Base-by-base conservation (phyloP, 2,329 filamentous ascomycete genomes). In the Pseudogymnoascus sp. region DNA sequence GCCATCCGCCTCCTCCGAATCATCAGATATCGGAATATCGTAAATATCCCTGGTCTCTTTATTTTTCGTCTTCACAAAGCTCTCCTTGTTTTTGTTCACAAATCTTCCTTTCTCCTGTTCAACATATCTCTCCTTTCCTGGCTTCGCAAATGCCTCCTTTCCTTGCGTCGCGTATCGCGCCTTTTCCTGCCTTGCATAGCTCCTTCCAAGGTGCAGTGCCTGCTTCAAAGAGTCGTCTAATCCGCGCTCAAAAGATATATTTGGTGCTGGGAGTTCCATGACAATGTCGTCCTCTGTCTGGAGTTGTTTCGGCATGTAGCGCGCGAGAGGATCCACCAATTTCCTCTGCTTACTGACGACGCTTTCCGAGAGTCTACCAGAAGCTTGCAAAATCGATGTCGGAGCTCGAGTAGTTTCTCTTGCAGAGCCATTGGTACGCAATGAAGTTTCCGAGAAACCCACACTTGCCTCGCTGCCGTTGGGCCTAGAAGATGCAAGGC, bases 1-100 rank as follows among this genome's bases (percentile, higher is more conserved):
- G 28, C 20, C 16, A 20, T 54, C 28, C n/a, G 12, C 28, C 16
- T 18, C 25, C 43, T 54, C 28, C 18, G 28, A 20, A 54, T 54
- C 28, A 33, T 54, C 47, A 54, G 28, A 54, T 33, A 20, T 54
- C 28, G 47, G 47, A 54, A 54, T 54, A 35, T 54, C 47, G 33
- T 54, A 54, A 54, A 35, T 54, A 54, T 54, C 47, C 47, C 9
- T 20, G 6, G 5, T 54, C 16, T 54, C 47, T 20, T 20, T 33
- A 6, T 14, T 12, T 33, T 18, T 54, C 47, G 5, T 54, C 47
- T 54, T 33, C 47, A 2, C 9, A 30, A 11, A 16, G 14, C 22
- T 30, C n/a, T 50, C 14, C 7, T 30, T 30, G 28, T 16, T 11
- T 25, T 16, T 22, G 14, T 8, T 50, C 43, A 5, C 22, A 33